Percentiles rank a stretch among this genome's conserved stretches.
Evolutionary conservation across 805 yeast species (phyloP).

Genomic region (Wickerhamomyces chambardii): DNA sequence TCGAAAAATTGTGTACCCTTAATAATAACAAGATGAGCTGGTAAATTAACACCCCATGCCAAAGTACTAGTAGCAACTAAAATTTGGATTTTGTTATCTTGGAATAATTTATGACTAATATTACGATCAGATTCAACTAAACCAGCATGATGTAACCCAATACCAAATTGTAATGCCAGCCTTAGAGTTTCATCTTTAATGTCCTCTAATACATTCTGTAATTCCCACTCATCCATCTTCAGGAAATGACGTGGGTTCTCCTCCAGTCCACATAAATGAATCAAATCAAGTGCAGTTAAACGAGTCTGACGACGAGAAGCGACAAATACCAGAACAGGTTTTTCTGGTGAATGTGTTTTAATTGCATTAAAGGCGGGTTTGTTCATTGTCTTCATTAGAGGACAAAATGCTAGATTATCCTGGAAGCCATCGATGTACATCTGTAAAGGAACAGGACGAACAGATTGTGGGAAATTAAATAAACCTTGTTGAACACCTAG

Average conservation of each 20-base stretch:
- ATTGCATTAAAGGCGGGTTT: constrained; percentile 67
- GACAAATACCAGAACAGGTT: constrained; percentile 95
- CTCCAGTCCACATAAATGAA: constrained; percentile 56
- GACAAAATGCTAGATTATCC: constrained; percentile 75
- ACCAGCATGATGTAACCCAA: constrained; percentile 97
- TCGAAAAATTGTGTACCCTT: constrained; percentile 97
- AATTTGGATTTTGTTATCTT: constrained; percentile 78
- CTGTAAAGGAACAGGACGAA: constrained; percentile 89
- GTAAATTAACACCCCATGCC: constrained; percentile 99
- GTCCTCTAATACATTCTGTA: constrained; percentile 50
- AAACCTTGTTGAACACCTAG: constrained; percentile 87
- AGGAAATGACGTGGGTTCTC: constrained; percentile 54
- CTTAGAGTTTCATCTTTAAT: constrained; percentile 72
- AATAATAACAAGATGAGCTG: constrained; percentile 94
- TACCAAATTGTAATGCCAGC: constrained; percentile 73
- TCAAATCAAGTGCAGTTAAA: constrained; percentile 71
- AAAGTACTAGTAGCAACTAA: constrained; percentile 93
- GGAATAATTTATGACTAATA: constrained; percentile 77
- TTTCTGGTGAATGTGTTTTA: constrained; percentile 57
- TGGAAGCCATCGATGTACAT: constrained; percentile 84
- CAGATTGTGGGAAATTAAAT: constrained; percentile 92
- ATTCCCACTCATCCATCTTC: constrained; percentile 39
- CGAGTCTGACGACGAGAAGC: constrained; percentile 93
- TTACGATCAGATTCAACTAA: constrained; percentile 87
- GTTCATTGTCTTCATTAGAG: constrained; percentile 64